phyloP scores from a whole-genome alignment of 345 rosid species.

The Camelina hispida region DNA sequence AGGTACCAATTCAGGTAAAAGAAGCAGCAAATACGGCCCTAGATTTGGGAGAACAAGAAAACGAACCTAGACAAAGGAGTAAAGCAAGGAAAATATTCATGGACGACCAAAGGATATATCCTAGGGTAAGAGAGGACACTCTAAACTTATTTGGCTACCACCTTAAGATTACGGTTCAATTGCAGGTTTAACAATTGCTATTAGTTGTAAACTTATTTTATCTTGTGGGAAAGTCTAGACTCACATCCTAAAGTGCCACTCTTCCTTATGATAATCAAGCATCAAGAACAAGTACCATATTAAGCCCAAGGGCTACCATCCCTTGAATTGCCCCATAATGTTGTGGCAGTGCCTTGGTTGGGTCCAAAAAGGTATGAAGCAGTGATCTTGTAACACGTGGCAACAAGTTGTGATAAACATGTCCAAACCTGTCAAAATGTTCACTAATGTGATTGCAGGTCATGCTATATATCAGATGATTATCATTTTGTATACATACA shows the following conservation, averaged over 20 bases:
- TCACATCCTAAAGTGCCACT: conserved; percentile 22
- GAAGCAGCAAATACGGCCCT: conserved; percentile 70
- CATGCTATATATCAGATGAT: conserved; percentile 17
- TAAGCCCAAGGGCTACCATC: conserved; percentile 76
- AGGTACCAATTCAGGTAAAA: conserved; percentile 70
- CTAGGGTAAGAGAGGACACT: conserved; percentile 4
- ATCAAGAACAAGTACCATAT: conserved; percentile 61
- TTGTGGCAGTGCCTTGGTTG: conserved; percentile 77
- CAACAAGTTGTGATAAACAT: conserved; percentile 77
- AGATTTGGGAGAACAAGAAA: conserved; percentile 80
- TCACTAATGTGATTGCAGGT: conserved; percentile 25
- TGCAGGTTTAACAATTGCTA: background rate
- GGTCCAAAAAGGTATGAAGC: conserved; percentile 86
- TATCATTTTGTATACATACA: background rate
- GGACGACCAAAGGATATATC: background rate
- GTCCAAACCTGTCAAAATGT: conserved; percentile 71
- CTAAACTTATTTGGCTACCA: conserved; percentile 18
- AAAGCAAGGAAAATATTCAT: conserved; percentile 21
- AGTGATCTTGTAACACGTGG: conserved; percentile 85
- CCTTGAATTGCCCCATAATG: conserved; percentile 96
- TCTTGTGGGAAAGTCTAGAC: conserved; percentile 13
- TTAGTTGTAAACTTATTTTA: background rate
- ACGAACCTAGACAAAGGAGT: conserved; percentile 61
- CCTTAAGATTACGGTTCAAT: background rate
- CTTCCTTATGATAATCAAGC: conserved; percentile 18